Evolutionary conservation across 2,329 filamentous ascomycete genomes (phyloP), one percentile per base, ranked within the genome.

Genomic region (Scytalidium sp.): DNA sequence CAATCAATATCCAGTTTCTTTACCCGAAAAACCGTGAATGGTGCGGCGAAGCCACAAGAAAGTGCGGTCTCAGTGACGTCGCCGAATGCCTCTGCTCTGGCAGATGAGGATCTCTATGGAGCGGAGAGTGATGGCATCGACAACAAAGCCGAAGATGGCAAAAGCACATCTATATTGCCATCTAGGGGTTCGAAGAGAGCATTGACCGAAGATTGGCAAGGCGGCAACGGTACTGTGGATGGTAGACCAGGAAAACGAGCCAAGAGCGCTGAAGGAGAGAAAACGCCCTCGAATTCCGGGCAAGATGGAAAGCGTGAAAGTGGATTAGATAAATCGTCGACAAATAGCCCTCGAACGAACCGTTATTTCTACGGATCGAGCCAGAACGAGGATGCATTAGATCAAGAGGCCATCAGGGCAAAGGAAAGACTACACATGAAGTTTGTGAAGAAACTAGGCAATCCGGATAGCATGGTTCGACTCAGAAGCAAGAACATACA

Each of bases 371-470:
- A 80, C 58, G 68, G 63, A 5, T 70, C 73, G 15, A 70, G 59
- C 47, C 54, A 69, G 2, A 65, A 63, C 2, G 67, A 70, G 13
- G 66, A 68, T 1, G 67, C 70, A 2, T 68, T 72, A 1, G 76
- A 81, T 13, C 74, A 77, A 6, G 80, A 80, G 47, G 70, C 71
- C 3, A 74, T 74, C 2, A 78, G 71, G 57, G 79, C 73, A 51
- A 91, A 87, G 62, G 81, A 87, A 51, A 83, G 83, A 44, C 72
- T 97, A 20, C 94, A 97, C 64, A 76, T 80, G 53, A 87, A 84
- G 60, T 99, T 97, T 62, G 87, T 97, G 25, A 89, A 88, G 75
- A 96, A 93, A 67, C 80, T 99, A 2, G 92, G 93, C 1, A 83
- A 88, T 41, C 86, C 91, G 1, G 91, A 96, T 63, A 93, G 90